Conservation (phyloP, 2,329 filamentous ascomycete genomes). For the Biscogniauxia mediterranea region DNA sequence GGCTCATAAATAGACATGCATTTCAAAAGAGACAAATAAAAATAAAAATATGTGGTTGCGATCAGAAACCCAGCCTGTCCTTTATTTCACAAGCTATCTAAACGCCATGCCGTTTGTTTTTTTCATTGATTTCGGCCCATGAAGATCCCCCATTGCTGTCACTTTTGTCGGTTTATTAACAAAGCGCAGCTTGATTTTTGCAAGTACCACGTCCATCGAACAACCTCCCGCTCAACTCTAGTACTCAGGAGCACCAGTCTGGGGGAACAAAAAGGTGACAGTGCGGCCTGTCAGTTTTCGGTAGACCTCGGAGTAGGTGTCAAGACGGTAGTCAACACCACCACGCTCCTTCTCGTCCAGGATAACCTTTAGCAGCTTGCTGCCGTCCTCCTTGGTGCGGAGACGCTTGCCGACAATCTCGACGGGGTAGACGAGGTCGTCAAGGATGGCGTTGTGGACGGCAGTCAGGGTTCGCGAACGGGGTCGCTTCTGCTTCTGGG, state of each 20-base stretch:
- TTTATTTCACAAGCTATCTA: constrained; percentile 48
- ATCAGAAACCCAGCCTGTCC: constrained; percentile 37
- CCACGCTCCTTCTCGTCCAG: constrained; percentile 99
- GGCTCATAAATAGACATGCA: not conserved
- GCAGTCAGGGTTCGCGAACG: constrained; percentile 96
- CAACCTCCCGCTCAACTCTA: constrained; percentile 50
- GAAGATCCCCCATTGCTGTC: constrained; percentile 20
- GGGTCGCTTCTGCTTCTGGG: constrained; percentile 97
- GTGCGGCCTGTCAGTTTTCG: constrained; percentile 93
- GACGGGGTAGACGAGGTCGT: constrained; percentile 98
- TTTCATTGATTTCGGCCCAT: constrained; percentile 28
- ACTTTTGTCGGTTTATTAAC: constrained; percentile 29
- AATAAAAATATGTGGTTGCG: constrained; percentile 9
- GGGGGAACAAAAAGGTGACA: constrained; percentile 98
- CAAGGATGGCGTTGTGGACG: constrained; percentile 97
- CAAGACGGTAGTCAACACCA: constrained; percentile 98
- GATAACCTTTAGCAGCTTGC: constrained; percentile 98
- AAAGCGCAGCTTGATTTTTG: constrained; percentile 18
- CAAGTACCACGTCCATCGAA: constrained; percentile 25
- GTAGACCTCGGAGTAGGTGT: constrained; percentile 99
- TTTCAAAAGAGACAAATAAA: not conserved
- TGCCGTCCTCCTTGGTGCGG: constrained; percentile 98
- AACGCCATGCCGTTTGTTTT: constrained; percentile 47
- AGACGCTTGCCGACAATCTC: constrained; percentile 99
- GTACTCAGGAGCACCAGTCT: constrained; percentile 75